Evolutionary conservation across 192 early-diverging fungal species (phyloP).

Genomic region (Coemansia sp.): DNA sequence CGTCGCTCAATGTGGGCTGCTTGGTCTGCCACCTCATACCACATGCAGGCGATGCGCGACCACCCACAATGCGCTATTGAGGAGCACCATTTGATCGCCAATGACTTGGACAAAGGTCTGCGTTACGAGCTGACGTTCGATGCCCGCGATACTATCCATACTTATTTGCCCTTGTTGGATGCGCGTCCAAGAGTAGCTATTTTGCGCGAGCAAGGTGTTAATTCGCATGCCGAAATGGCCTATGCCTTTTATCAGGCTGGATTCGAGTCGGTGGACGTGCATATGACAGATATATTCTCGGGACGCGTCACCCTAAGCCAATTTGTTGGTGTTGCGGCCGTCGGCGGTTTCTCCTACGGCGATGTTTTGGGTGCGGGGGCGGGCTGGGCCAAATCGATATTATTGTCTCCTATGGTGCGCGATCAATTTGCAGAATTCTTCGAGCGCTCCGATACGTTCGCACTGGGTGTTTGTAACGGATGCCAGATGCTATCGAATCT

Average conservation of each 20-base stretch:
- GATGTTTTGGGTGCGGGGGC: constrained; percentile 98
- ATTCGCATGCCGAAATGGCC: constrained; percentile 94
- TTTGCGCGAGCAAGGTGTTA: constrained; percentile 98
- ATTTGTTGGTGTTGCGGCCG: constrained; percentile 90
- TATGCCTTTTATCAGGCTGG: constrained; percentile 94
- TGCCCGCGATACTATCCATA: constrained; percentile 37
- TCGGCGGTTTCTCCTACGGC: constrained; percentile 99
- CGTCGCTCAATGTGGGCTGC: constrained; percentile 75
- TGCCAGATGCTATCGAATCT: constrained; percentile 96
- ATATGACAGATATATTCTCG: constrained; percentile 94
- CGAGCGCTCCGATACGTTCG: constrained; percentile 85
- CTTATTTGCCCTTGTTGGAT: constrained; percentile 23
- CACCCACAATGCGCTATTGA: constrained; percentile 83
- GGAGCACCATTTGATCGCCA: constrained; percentile 77
- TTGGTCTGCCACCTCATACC: constrained; percentile 92
- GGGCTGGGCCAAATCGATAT: constrained; percentile 94
- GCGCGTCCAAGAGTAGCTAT: constrained; percentile 86
- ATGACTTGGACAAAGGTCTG: constrained; percentile 79
- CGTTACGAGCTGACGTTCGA: constrained; percentile 79
- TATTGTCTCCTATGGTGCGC: constrained; percentile 72
- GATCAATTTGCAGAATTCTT: constrained; percentile 83
- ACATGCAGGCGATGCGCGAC: constrained; percentile 88
- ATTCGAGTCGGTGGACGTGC: constrained; percentile 93
- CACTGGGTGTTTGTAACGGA: constrained; percentile 97
- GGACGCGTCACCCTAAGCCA: constrained; percentile 45